Evolutionary conservation across 176 grass and related monocot species (phyloP), one percentile per base, ranked within the genome.

Genomic region (Ampelocalamus luodianensis): DNA sequence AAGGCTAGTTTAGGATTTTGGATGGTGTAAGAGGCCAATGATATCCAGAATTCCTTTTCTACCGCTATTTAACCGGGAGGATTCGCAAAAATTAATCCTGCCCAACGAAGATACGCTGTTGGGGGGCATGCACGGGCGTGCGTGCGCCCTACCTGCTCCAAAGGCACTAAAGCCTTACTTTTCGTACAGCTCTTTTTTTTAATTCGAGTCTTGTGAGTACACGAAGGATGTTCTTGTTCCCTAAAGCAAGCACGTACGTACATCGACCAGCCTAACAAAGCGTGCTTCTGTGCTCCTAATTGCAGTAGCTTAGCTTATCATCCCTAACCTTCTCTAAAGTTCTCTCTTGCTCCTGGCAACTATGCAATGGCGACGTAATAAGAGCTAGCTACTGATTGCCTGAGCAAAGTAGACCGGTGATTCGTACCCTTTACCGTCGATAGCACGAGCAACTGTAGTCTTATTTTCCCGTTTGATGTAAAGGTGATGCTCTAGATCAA

Each of bases 211-310:
- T 3, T 13, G 9, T 54, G 72, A 77, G 75, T 44, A 26, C 37
- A 61, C 37, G 54, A 42, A 42, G 12, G 55, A 17, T 61, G 37
- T 27, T 78, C 20, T 10, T 78, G 75, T 15, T 42, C 54, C 37
- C 54, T 58, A 61, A 77, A 77, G 54, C 55, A 61, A 55, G 74
- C 51, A 76, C 34, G 74, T 22, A 15, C 53, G 53, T 59, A n/a
- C 53, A 23, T 23, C 39, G 18, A 23, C 34, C 51, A n/a, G n/a
- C 53, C 53, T 42, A 76, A 23, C 50, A 44, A 24, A 13, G 22
- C 10, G 9, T 44, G 22, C 39, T 44, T n/a, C 39, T 13, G 6
- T 1, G 22, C 9, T 43, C 39, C 42, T 26, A 18, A 66, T 37
- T 8, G 3, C 64, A 38, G 20, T 37, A 17, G 63, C 15, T 66